A percentile compares a stretch with the other conserved stretches of the same genome.
These are phyloP conservation scores for Sclerotinia nivalis DNA, from an alignment of 2,329 filamentous ascomycete species.

Conservation along the genomic window DNA sequence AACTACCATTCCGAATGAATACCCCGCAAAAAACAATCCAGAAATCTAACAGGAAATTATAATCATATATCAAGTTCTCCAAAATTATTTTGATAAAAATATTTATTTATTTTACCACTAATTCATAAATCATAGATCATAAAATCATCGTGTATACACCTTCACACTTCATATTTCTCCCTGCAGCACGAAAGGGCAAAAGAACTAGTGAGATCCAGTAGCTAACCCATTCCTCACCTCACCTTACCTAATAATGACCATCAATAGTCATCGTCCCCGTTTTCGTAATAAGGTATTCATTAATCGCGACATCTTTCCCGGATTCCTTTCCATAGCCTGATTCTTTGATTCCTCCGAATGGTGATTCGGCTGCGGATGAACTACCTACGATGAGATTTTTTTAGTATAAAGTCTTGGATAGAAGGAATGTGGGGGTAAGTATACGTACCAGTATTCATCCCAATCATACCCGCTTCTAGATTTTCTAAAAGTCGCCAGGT, in stretches of 20 bases:
- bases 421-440: conserved; percentile 23
- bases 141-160: too few relatives aligned
- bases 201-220: too few relatives aligned
- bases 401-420: background rate
- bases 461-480: conserved; percentile 69
- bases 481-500: conserved; percentile 67
- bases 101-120: too few relatives aligned
- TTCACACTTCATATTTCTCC: too few relatives aligned
- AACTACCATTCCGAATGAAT: too few relatives aligned
- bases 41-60: too few relatives aligned
- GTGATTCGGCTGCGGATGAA: conserved; percentile 64
- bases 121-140: too few relatives aligned
- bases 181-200: too few relatives aligned
- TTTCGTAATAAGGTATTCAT: conserved; percentile 64
- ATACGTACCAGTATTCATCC: conserved; percentile 58
- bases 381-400: conserved; percentile 48
- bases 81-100: too few relatives aligned
- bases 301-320: conserved; percentile 64
- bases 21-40: too few relatives aligned
- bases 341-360: conserved; percentile 69
- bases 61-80: too few relatives aligned
- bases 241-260: conserved; percentile 48
- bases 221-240: too few relatives aligned
- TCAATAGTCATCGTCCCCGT: conserved; percentile 64
- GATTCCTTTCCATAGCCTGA: conserved; percentile 68